Conservation (phyloP, 495 filamentous ascomycete genomes). For the Daldinia caldariorum region DNA sequence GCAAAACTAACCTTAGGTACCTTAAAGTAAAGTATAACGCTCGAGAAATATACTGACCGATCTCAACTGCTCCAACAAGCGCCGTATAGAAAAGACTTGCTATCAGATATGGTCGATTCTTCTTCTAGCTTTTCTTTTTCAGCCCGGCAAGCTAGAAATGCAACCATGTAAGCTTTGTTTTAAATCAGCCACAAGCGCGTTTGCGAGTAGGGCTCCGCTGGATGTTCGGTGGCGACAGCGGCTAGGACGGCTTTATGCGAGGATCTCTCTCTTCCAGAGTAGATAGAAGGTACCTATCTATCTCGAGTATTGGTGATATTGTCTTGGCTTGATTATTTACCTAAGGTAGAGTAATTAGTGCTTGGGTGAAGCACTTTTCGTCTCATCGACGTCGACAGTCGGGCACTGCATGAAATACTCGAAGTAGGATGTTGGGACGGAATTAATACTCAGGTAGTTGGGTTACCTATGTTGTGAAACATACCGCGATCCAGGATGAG, state of each 20-base stretch:
- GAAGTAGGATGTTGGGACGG: background rate
- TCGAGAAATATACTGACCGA: slow-evolving; percentile 22
- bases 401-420: background rate
- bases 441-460: background rate
- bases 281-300: too few species aligned
- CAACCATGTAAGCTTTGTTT: background rate
- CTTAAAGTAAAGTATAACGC: background rate
- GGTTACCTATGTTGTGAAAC: slow-evolving; percentile 25
- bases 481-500: slow-evolving; percentile 11
- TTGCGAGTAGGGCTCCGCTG: slow-evolving; percentile 9
- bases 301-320: too few species aligned
- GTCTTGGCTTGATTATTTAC: too few species aligned
- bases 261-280: background rate
- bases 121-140: too few species aligned
- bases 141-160: slow-evolving; percentile 8
- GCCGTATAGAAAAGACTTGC: slow-evolving; percentile 8
- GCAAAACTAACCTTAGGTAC: too few species aligned
- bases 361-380: background rate
- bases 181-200: background rate
- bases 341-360: background rate
- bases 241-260: slow-evolving; percentile 19
- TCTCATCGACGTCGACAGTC: slow-evolving; percentile 12
- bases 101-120: slow-evolving; percentile 26
- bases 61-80: slow-evolving; percentile 22
- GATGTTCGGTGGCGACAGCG: background rate